A percentile compares a stretch with the other conserved stretches of the same genome.
phyloP scores from a whole-genome alignment of 371 early-diverging fungal species.

The Mucor mucedo region DNA sequence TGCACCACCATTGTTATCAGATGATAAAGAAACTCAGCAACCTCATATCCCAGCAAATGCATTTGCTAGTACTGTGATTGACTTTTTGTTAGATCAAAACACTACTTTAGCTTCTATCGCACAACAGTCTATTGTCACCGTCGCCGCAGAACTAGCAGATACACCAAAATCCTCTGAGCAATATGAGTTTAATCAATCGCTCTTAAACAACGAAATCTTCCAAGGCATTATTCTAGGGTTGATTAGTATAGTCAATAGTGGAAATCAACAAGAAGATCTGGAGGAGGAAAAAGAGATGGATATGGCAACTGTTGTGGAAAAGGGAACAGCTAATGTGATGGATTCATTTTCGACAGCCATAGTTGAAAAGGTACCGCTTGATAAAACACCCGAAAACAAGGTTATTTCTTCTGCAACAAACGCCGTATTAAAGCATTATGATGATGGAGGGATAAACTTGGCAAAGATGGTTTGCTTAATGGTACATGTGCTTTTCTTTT shows the following conservation, averaged over 20 bases:
- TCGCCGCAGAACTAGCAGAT: conserved; percentile 47
- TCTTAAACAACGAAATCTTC: conserved; percentile 49
- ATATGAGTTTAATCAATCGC: conserved; percentile 21
- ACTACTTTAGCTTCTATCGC: conserved; percentile 53
- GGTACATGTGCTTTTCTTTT: conserved; percentile 25
- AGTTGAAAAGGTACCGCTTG: conserved; percentile 6
- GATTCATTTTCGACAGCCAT: conserved; percentile 6
- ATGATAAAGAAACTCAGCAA: conserved; percentile 13
- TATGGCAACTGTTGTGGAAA: neutral
- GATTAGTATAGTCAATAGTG: conserved; percentile 21
- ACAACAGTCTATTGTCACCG: conserved; percentile 51
- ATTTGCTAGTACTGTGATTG: conserved; percentile 51
- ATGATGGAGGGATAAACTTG: conserved; percentile 42
- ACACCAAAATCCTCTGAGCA: conserved; percentile 26
- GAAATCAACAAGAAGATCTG: conserved; percentile 6
- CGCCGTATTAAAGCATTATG: conserved; percentile 9
- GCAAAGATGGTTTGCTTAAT: conserved; percentile 53
- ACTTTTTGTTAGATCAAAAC: conserved; percentile 59
- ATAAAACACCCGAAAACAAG: conserved; percentile 5
- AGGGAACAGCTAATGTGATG: conserved; percentile 9
- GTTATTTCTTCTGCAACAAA: conserved; percentile 7
- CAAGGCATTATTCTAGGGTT: conserved; percentile 46
- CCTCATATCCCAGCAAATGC: conserved; percentile 37
- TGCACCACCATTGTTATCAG: conserved; percentile 6
- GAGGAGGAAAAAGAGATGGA: conserved; percentile 1